phyloP scores from a whole-genome alignment of 2,329 filamentous ascomycete species.

The Penicillium sclerotigenum region DNA sequence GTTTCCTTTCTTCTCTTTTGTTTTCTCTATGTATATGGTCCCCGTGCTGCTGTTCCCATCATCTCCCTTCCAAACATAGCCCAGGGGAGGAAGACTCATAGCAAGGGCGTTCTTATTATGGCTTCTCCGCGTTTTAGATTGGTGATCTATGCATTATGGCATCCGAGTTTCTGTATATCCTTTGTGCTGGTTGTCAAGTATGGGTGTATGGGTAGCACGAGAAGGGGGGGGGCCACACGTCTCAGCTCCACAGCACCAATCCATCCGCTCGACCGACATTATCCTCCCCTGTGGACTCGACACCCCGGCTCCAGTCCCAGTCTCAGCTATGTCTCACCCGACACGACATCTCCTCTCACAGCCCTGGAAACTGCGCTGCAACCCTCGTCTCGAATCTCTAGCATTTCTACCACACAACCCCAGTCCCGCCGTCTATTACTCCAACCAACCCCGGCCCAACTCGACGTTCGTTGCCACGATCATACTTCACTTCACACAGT shows the following conservation, averaged over 20 bases:
- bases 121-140: constrained; percentile 6
- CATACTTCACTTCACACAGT: not conserved
- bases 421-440: no score
- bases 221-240: not conserved
- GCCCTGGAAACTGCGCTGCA: not conserved
- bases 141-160: constrained; percentile 6
- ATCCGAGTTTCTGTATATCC: not conserved
- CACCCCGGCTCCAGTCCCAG: not conserved
- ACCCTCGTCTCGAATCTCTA: not conserved
- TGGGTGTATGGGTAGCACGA: constrained; percentile 11
- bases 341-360: not conserved
- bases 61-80: constrained; percentile 4
- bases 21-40: constrained; percentile 3
- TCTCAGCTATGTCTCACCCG: not conserved
- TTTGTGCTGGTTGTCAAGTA: not conserved
- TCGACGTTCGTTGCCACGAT: not conserved
- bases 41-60: not conserved
- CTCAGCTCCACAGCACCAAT: not conserved
- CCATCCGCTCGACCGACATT: not conserved
- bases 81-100: constrained; percentile 14
- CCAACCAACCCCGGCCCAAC: not conserved
- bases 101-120: constrained; percentile 19
- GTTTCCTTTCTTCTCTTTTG: not conserved
- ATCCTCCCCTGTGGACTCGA: not conserved
- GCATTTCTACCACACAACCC: not conserved